These are phyloP conservation scores for Primulina tabacum DNA, from an alignment of 257 asterid genomes.

Conservation along the genomic window DNA sequence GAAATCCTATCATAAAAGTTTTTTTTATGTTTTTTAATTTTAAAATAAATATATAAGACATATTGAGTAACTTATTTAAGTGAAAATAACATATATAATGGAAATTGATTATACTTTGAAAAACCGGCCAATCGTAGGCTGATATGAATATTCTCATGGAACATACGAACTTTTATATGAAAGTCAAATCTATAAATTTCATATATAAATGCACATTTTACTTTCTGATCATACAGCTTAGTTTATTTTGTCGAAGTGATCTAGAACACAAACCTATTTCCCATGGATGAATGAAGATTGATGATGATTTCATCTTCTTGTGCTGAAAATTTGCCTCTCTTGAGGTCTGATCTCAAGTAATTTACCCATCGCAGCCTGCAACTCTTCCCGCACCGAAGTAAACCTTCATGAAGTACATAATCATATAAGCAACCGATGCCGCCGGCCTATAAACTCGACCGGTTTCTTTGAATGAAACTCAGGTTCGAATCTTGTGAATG, in stretches of 20 bases:
- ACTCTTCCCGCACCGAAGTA: constrained; percentile 85
- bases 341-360: constrained; percentile 72
- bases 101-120: no score
- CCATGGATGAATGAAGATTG: constrained; percentile 67
- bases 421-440: background rate
- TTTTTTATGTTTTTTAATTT: no score
- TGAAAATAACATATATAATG: no score
- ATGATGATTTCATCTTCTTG: constrained; percentile 63
- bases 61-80: no score
- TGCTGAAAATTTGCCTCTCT: constrained; percentile 73
- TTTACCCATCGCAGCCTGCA: constrained; percentile 89
- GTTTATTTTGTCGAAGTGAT: no score
- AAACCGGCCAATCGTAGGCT: no score
- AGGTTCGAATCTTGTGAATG: background rate
- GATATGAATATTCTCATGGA: no score
- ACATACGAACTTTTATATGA: no score
- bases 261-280: constrained; percentile 53
- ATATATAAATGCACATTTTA: background rate
- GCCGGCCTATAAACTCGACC: no score
- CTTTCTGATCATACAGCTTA: background rate
- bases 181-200: no score
- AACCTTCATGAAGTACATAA: constrained; percentile 33
- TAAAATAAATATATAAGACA: no score
- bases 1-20: no score
- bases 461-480: background rate